phyloP scores from a whole-genome alignment of 768 basidiomycete genomes.

The Megacollybia marginata region DNA sequence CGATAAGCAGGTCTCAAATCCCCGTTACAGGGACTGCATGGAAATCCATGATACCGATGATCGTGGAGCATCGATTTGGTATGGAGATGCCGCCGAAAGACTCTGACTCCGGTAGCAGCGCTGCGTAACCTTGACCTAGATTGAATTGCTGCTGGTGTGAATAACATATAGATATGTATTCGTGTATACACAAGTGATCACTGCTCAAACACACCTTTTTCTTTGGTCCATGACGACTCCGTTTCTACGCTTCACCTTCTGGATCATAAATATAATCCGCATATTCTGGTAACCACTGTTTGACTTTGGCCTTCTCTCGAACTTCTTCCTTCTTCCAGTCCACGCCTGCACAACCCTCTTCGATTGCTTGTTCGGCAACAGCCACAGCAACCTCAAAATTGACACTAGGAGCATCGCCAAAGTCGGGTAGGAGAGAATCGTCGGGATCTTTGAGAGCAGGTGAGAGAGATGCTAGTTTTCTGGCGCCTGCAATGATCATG shows the following conservation, averaged over 20 bases:
- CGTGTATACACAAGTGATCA: no score
- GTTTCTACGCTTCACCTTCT: conserved; percentile 27
- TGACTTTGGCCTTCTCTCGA: conserved; percentile 38
- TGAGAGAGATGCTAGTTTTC: conserved; percentile 65
- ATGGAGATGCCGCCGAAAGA: no score
- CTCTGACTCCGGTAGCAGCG: no score
- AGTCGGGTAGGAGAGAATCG: conserved; percentile 66
- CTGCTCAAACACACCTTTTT: no score
- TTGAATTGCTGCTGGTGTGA: no score
- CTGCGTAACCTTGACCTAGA: no score
- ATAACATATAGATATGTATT: no score
- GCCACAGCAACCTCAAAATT: conserved; percentile 80
- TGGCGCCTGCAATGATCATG: conserved; percentile 85
- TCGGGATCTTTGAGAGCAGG: conserved; percentile 70
- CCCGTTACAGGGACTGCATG: no score
- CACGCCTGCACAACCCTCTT: conserved; percentile 59
- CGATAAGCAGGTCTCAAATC: no score
- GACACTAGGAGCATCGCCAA: conserved; percentile 62
- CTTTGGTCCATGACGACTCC: no score
- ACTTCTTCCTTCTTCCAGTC: conserved; percentile 55
- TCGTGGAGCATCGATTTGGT: no score
- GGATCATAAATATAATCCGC: conserved; percentile 56
- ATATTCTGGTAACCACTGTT: conserved; percentile 63
- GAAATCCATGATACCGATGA: no score
- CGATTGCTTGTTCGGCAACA: conserved; percentile 70